A percentile compares a stretch with the other conserved stretches of the same genome.
Conservation (phyloP, 805 yeast species). For the Zygosaccharomyces rouxii region DNA sequence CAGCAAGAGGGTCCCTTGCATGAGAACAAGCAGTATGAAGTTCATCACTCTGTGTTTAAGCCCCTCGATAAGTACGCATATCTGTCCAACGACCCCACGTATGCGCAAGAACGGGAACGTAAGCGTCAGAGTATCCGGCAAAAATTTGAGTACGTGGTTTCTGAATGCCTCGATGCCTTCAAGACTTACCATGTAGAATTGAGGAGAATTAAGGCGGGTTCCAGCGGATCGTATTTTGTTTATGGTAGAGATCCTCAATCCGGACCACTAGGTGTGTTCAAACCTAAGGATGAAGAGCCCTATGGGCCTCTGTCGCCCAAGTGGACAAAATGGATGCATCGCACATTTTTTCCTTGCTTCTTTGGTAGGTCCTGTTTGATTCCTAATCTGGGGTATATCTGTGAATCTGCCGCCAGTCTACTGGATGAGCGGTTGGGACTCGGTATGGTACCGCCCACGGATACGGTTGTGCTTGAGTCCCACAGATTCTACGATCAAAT, state of each 20-base stretch:
- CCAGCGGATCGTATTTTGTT: conserved; percentile 67
- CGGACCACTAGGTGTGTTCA: conserved; percentile 55
- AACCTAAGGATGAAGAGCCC: conserved; percentile 78
- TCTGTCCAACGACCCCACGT: not conserved
- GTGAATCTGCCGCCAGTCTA: conserved; percentile 69
- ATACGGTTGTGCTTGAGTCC: conserved; percentile 47
- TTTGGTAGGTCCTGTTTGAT: conserved; percentile 70
- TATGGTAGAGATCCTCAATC: conserved; percentile 26
- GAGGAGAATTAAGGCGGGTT: conserved; percentile 54
- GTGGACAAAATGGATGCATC: conserved; percentile 75
- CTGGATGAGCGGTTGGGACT: conserved; percentile 57
- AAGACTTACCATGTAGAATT: conserved; percentile 44
- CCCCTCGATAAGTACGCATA: conserved; percentile 33
- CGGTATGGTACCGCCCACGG: conserved; percentile 63
- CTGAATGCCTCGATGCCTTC: conserved; percentile 45
- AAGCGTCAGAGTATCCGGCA: conserved; percentile 4
- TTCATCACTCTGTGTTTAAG: conserved; percentile 53
- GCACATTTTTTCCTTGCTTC: conserved; percentile 72
- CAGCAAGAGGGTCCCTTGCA: conserved; percentile 17
- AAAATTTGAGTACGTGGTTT: conserved; percentile 33
- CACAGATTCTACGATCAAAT: conserved; percentile 37
- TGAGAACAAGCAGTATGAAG: conserved; percentile 36
- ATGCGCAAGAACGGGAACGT: not conserved
- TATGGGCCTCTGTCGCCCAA: conserved; percentile 75
- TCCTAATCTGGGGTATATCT: conserved; percentile 66